Percentiles rank a stretch among this genome's conserved stretches.
phyloP scores from a whole-genome alignment of 2,329 filamentous ascomycete genomes.

The Diaporthe helianthi region DNA sequence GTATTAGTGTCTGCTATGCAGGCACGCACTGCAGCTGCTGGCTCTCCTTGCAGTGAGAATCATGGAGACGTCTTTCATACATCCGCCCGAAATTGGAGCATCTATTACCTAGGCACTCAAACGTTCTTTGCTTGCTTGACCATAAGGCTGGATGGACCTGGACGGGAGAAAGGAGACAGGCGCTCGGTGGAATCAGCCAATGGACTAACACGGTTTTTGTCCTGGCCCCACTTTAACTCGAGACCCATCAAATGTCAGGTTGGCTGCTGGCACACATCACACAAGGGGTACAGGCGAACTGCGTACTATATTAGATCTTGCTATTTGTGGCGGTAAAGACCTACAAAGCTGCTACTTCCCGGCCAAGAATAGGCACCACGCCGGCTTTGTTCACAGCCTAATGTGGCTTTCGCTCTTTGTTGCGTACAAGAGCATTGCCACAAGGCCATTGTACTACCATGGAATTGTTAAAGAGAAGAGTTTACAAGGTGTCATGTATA shows the following conservation, averaged over 20 bases:
- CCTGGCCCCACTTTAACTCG: neutral
- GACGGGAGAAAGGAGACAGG: neutral
- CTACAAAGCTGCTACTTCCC: neutral
- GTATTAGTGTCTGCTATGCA: no score
- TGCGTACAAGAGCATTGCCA: neutral
- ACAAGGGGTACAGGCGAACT: no score
- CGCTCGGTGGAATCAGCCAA: neutral
- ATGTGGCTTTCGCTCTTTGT: constrained; percentile 6
- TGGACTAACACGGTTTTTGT: constrained; percentile 8
- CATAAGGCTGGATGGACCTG: no score
- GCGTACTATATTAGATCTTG: no score
- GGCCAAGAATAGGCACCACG: neutral
- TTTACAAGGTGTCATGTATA: neutral
- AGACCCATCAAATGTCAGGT: neutral
- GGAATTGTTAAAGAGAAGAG: neutral
- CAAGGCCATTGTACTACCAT: neutral
- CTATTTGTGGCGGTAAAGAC: neutral
- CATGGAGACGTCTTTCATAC: neutral
- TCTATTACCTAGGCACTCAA: neutral
- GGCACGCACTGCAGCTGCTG: no score
- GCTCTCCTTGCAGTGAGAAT: neutral
- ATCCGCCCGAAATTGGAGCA: neutral
- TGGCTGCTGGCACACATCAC: neutral
- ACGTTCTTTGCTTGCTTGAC: neutral
- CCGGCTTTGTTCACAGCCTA: neutral